Base-by-base conservation (phyloP, 176 grass and related monocot species). In the Bromus sterilis region DNA sequence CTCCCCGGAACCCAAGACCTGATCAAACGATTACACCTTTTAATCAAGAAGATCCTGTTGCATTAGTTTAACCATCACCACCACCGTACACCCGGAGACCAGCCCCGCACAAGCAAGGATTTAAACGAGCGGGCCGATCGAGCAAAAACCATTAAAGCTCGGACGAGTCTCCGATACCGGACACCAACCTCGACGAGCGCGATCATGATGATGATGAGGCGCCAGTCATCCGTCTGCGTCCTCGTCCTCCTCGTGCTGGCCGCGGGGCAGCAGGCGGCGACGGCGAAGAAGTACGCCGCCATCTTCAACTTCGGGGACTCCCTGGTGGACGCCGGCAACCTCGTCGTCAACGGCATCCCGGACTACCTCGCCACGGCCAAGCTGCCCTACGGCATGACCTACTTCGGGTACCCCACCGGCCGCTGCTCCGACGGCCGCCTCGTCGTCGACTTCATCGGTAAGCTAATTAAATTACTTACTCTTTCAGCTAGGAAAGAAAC, bases 261-360 rank as follows among this genome's bases (percentile, higher is more conserved):
- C 13, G 41, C 65, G 4, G 71, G 40, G 51, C 77, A n/a, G 61
- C 29, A 48, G 30, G 66, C 61, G 46, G 40, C 42, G 5, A 76
- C 66, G 2, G 88, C 86, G 55, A 26, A 46, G 69, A 87, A 84
- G 33, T 97, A 97, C 81, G 91, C 91, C 1, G 91, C 94, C 56
- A 94, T 97, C 80, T 97, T 94, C 70, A 97, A 89, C 86, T 97
- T 97, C 39, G 94, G 94, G 0, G 94, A 97, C 49, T 97, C 94
- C 2, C 94, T 97, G 1, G 78, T 83, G 34, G 94, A 97, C 68
- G 78, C 91, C 16, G 94, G 94, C 21, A 97, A 97, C 87, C 89
- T 97, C 5, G 84, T 88, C 29, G 71, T 37, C 9, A 82, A 93
- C 32, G 94, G 94, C 82, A 91, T 97, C 87, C 93, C 93, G 33